Base-by-base conservation (phyloP, 345 rosid species). In the Aurinia saxatilis region DNA sequence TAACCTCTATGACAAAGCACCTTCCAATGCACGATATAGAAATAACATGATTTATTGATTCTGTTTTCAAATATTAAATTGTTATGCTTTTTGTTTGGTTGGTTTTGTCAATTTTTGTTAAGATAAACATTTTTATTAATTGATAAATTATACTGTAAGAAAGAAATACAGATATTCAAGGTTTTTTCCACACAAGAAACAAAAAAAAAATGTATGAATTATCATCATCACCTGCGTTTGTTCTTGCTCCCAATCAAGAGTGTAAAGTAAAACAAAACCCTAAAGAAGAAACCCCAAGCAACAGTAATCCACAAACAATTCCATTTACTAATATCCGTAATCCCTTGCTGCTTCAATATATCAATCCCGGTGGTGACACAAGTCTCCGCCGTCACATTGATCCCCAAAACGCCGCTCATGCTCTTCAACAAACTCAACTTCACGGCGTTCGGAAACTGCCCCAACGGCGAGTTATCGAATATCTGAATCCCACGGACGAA, bases 221-320 rank as follows among this genome's bases (percentile, higher is more conserved):
- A 11, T n/a, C n/a, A n/a, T n/a, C n/a, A 68, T 84, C 70, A 87
- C 29, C 76, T 84, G 50, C 99, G 80, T 79, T 84, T 90, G 80
- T 93, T 93, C 78, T 90, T 93, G 76, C 99, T 85, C 1, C 97
- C 99, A 5, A 84, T 14, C 81, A 87, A 66, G 57, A 93, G 62
- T 1, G 85, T 49, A 1, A 93, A 82, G 69, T 93, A 93, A 63
- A 93, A 93, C 60, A 93, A 68, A 68, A 81, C 21, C 78, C 97
- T 85, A 59, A 93, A 93, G 52, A 90, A 81, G 78, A 90, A 87
- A 0, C 99, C 99, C 97, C 97, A 90, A 9, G 95, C 99, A 12
- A 85, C 73, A 6, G 87, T 83, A 17, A 93, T 72, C 97, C 93
- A 87, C 63, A 93, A 63, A 78, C 99, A 93, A 40, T 74, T 71